Evolutionary conservation across 106 monocot species (phyloP).

Genomic region (Platanthera zijinensis): DNA sequence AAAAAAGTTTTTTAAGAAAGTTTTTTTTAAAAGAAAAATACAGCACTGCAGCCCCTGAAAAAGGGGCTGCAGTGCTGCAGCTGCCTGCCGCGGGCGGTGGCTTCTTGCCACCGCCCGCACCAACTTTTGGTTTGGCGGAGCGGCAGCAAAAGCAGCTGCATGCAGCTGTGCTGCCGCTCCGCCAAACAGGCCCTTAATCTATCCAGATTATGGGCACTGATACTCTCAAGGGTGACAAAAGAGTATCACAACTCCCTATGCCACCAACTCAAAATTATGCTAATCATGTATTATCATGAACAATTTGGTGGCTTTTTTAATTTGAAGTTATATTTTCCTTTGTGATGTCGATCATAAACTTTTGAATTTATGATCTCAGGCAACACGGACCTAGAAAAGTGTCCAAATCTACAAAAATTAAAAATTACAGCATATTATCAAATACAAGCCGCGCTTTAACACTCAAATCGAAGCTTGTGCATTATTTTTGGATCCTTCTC

Average conservation of each 20-base stretch:
- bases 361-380: not conserved
- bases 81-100: too few relatives aligned
- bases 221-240: not conserved
- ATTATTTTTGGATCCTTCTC: not conserved
- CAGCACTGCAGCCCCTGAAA: too few relatives aligned
- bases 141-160: too few relatives aligned
- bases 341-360: not conserved
- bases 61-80: too few relatives aligned
- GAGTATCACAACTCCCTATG: too few relatives aligned
- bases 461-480: not conserved
- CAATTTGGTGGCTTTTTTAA: not conserved
- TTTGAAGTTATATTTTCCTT: not conserved
- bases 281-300: not conserved
- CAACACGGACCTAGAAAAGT: not conserved
- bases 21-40: too few relatives aligned
- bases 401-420: not conserved
- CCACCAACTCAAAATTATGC: not conserved
- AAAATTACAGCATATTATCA: not conserved
- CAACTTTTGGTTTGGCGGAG: too few relatives aligned
- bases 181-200: too few relatives aligned
- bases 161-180: too few relatives aligned
- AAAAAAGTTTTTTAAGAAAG: too few relatives aligned
- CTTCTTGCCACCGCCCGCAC: too few relatives aligned
- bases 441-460: not conserved
- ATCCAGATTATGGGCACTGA: not conserved